A percentile compares a stretch with the other conserved stretches of the same genome.
Conservation (phyloP, 139 green algal genomes). For the Micromonas commoda region DNA sequence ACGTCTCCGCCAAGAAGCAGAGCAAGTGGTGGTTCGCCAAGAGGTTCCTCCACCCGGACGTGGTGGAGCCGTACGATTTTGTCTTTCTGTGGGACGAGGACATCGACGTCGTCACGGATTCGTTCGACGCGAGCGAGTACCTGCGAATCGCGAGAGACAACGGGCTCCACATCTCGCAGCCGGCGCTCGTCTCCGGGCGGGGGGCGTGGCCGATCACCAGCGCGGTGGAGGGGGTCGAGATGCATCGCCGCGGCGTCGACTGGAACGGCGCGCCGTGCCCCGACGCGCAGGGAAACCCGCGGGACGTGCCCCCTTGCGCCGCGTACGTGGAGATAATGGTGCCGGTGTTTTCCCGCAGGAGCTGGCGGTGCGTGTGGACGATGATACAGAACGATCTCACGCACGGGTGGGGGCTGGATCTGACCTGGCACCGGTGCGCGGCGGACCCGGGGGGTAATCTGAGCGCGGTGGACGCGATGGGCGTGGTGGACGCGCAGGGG, state of each 20-base stretch:
- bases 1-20: slow-evolving; percentile 29
- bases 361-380: slow-evolving; percentile 36
- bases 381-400: slow-evolving; percentile 31
- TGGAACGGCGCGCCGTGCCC: not conserved
- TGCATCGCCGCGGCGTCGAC: not conserved
- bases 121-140: slow-evolving; percentile 25
- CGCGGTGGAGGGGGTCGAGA: not conserved
- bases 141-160: not conserved
- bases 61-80: slow-evolving; percentile 33
- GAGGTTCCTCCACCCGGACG: slow-evolving; percentile 36
- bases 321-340: slow-evolving; percentile 41
- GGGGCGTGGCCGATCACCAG: not conserved
- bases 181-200: not conserved
- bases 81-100: slow-evolving; percentile 36
- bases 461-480: not conserved
- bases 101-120: slow-evolving; percentile 4
- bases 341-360: slow-evolving; percentile 30
- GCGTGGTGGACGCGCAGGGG: not conserved
- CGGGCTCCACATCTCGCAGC: slow-evolving; percentile 15
- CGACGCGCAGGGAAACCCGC: not conserved
- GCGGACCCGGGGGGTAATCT: not conserved
- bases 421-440: not conserved
- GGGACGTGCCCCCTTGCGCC: not conserved
- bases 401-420: not conserved
- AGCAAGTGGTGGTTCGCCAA: slow-evolving; percentile 42